Percentiles rank a stretch among this genome's conserved stretches.
phyloP scores from a whole-genome alignment of 2,329 filamentous ascomycete species.

The Scedosporium minutisporum region DNA sequence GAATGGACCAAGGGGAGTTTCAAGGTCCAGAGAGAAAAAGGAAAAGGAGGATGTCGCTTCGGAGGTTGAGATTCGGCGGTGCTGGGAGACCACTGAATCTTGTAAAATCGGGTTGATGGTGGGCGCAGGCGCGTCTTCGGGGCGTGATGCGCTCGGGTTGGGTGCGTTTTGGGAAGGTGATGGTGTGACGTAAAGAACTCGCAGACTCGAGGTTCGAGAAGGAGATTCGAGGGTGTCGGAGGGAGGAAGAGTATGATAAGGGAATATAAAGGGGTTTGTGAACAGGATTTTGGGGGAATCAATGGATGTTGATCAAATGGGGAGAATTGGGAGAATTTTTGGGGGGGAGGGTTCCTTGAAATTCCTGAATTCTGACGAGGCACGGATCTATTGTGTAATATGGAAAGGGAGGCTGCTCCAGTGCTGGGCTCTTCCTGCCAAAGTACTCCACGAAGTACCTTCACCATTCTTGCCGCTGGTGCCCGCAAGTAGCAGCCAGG shows the following conservation, averaged over 20 bases:
- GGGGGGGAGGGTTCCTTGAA: background rate
- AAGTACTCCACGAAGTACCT: too few relatives aligned
- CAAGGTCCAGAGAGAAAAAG: background rate
- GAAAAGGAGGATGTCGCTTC: background rate
- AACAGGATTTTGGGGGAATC: background rate
- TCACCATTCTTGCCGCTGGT: too few relatives aligned
- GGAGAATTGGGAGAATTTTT: background rate
- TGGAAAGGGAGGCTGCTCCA: background rate
- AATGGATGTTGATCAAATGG: conserved; percentile 2
- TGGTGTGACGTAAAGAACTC: background rate
- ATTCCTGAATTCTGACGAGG: background rate
- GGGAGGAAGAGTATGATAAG: background rate
- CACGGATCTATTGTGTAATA: background rate
- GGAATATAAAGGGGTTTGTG: background rate
- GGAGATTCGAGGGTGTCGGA: background rate
- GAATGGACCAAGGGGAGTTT: background rate
- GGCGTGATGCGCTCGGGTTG: background rate
- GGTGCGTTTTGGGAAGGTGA: conserved; percentile 1
- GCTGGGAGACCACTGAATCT: background rate
- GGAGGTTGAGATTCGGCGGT: background rate
- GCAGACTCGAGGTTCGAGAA: background rate
- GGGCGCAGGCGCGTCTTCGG: background rate
- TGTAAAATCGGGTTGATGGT: background rate
- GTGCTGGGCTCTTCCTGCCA: background rate
- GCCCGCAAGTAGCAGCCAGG: too few relatives aligned